Conservation (phyloP, 23 red algal genomes). For the Gracilaria vermiculophylla region DNA sequence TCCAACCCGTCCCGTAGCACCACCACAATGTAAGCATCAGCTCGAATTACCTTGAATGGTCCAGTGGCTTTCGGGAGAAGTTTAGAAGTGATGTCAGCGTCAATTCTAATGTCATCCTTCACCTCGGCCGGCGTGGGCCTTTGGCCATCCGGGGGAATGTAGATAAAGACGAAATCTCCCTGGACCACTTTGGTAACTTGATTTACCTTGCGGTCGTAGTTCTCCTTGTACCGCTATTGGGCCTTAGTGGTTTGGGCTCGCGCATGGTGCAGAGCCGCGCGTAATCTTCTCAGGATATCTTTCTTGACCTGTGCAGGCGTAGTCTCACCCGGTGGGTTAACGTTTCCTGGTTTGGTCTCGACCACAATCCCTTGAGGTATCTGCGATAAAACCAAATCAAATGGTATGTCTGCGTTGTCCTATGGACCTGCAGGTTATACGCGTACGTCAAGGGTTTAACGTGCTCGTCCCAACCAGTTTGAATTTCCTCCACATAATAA, state of each 20-base stretch:
- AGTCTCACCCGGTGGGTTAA: not conserved
- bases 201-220: not conserved
- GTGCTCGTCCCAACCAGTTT: not conserved
- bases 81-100: not conserved
- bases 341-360: not conserved
- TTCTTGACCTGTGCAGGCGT: not conserved
- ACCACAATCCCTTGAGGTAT: not conserved
- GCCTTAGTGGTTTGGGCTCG: not conserved
- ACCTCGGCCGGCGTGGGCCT: not conserved
- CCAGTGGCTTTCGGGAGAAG: not conserved
- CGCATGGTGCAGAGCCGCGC: not conserved
- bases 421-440: slow-evolving; percentile 38
- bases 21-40: not conserved
- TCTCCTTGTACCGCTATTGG: not conserved
- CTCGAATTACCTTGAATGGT: not conserved
- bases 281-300: not conserved
- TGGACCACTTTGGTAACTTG: not conserved
- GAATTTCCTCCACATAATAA: slow-evolving; percentile 26
- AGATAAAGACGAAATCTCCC: not conserved
- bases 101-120: not conserved
- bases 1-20: not conserved
- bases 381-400: not conserved
- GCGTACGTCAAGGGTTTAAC: not conserved
- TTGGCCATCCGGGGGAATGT: not conserved
- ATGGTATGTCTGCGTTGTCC: not conserved